Evolutionary conservation across 139 green algal genomes (phyloP), one percentile per base, ranked within the genome.

Genomic region (Zygnema cylindricum): DNA sequence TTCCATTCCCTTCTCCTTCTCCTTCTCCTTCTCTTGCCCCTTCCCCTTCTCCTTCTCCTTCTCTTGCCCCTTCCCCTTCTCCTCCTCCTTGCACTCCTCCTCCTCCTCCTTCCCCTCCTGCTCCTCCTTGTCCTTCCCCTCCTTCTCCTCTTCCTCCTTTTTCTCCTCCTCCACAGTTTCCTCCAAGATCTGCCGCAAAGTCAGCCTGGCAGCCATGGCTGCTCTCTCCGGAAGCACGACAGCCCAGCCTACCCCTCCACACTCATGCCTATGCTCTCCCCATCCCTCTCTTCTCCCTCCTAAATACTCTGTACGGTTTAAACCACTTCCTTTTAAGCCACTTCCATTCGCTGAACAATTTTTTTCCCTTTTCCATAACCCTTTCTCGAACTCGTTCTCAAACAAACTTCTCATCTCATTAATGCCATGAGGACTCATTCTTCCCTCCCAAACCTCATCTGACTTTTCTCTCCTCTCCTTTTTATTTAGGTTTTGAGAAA

Each of bases 211-310:
- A 79, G 81, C 81, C 1, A 86, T 33, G 11, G 38, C 81, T 38
- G 43, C 81, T 36, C 79, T 69, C 2, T 41, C 41, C 21, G 81
- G 81, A n/a, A 86, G 43, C 7, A 86, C 43, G 54, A 69, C 33
- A 7, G 81, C 81, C 81, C 81, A 86, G 38, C 81, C 79, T 33
- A 2, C 38, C 11, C 81, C 81, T 39, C 81, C 81, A n/a, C 81
- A 86, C 77, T 84, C 77, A 33, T 84, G 77, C 35, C n/a, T 54
- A 84, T 84, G 77, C 55, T 39, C n/a, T 54, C 77, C 77, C 77
- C 77, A 84, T 21, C 2, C 7, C 3, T 55, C 2, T 63, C 49
- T 16, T 16, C 7, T 63, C 49, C 49, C n/a, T n/a, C n/a, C n/a
- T n/a, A n/a, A n/a, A n/a, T n/a, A n/a, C n/a, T n/a, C n/a, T n/a